phyloP scores from a whole-genome alignment of 371 early-diverging fungal genomes.

The Thermomucor indicae-seudaticae region DNA sequence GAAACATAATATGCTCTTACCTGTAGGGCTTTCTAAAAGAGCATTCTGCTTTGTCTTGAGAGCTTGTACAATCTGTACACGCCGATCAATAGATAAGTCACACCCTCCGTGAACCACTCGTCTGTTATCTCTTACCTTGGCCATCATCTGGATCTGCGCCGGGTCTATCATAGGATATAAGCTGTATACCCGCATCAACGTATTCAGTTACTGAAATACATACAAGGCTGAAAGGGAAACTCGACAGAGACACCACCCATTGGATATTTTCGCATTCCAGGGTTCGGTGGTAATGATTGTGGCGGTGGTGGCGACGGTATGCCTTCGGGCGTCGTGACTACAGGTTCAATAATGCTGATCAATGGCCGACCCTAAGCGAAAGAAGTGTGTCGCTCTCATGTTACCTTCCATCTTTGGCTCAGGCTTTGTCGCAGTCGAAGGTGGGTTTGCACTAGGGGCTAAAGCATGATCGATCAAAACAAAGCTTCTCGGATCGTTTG shows the following conservation, averaged over 20 bases:
- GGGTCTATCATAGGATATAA: constrained; percentile 21
- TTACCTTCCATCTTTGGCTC: too few species aligned
- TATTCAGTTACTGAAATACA: too few species aligned
- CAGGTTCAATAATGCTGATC: too few species aligned
- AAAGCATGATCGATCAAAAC: too few species aligned
- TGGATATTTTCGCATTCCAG: constrained; percentile 9
- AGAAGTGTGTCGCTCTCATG: too few species aligned
- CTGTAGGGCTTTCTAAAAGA: constrained; percentile 57
- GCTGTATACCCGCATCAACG: neutral
- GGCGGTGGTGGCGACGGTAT: too few species aligned
- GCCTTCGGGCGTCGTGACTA: too few species aligned
- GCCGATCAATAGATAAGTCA: neutral
- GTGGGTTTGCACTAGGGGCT: too few species aligned
- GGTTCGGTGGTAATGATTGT: too few species aligned
- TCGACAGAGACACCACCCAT: constrained; percentile 40
- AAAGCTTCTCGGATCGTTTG: too few species aligned
- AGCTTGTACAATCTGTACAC: constrained; percentile 44
- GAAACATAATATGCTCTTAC: constrained; percentile 13
- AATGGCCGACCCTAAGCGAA: too few species aligned
- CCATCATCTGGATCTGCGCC: constrained; percentile 60
- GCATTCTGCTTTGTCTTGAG: constrained; percentile 48
- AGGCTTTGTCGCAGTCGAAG: too few species aligned
- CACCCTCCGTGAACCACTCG: neutral
- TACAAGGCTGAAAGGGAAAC: constrained; percentile 56
- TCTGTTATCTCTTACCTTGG: constrained; percentile 25